A percentile compares a stretch with the other conserved stretches of the same genome.
phyloP scores from a whole-genome alignment of 2,329 filamentous ascomycete species.

The Fragosphaeria purpurea region DNA sequence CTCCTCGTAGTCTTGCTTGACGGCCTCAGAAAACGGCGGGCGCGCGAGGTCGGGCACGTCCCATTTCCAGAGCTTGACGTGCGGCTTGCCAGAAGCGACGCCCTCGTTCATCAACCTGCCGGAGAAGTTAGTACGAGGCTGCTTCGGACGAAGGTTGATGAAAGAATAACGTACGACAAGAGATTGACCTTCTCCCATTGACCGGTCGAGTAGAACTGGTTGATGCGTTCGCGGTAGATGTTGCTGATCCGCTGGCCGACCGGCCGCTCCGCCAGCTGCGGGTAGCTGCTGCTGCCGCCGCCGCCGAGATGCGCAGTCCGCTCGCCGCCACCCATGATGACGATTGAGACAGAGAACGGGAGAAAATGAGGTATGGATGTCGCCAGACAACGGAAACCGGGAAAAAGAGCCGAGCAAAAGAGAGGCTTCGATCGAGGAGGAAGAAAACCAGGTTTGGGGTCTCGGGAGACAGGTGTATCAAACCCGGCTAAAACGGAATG shows the following conservation, averaged over 20 bases:
- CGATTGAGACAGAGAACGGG: not conserved
- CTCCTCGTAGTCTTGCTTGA: conserved; percentile 61
- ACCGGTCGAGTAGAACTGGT: conserved; percentile 14
- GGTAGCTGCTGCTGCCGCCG: conserved; percentile 12
- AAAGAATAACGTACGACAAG: conserved; percentile 12
- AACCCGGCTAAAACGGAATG: too few relatives aligned
- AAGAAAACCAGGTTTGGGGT: too few relatives aligned
- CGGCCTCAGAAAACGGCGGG: conserved; percentile 78
- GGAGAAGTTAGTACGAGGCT: not conserved
- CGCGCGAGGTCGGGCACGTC: conserved; percentile 68
- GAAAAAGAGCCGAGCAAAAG: too few relatives aligned
- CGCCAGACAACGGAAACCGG: too few relatives aligned
- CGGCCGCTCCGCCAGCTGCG: conserved; percentile 15
- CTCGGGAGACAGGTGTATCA: too few relatives aligned
- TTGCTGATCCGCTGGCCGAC: conserved; percentile 16
- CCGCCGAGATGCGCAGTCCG: conserved; percentile 5
- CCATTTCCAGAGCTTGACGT: conserved; percentile 81
- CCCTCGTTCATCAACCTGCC: conserved; percentile 63
- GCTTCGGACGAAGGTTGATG: not conserved
- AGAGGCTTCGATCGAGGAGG: too few relatives aligned
- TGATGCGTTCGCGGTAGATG: conserved; percentile 16
- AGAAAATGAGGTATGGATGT: not conserved
- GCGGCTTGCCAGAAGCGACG: conserved; percentile 53
- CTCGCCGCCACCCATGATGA: conserved; percentile 17
- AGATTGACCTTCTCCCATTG: conserved; percentile 18